phyloP scores from a whole-genome alignment of 2,329 filamentous ascomycete genomes.

The Helminthosporium solani region DNA sequence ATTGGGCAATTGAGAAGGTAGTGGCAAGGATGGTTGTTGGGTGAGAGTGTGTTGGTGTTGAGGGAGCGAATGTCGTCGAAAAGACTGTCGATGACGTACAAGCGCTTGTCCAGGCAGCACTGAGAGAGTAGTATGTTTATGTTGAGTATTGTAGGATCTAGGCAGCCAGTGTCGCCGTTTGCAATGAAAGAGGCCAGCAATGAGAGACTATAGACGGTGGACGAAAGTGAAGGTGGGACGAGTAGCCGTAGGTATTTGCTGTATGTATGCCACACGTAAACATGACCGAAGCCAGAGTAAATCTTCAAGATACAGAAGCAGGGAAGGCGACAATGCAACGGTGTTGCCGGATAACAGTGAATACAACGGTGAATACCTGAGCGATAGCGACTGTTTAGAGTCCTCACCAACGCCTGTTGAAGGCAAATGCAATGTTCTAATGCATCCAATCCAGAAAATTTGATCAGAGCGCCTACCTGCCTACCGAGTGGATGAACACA shows the following conservation, averaged over 20 bases:
- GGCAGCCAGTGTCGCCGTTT: too few species aligned
- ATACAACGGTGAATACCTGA: background rate
- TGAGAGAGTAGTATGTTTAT: too few species aligned
- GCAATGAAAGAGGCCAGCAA: too few species aligned
- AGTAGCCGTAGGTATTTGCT: too few species aligned
- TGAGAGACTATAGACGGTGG: too few species aligned
- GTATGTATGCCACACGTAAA: too few species aligned
- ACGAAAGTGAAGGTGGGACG: too few species aligned
- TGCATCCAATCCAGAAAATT: conserved; percentile 2
- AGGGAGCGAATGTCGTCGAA: background rate
- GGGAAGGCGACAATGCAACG: too few species aligned
- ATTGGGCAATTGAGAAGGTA: conserved; percentile 11
- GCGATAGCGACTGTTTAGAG: background rate
- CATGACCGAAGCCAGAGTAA: too few species aligned
- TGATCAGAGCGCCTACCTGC: conserved; percentile 16
- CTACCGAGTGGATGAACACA: conserved; percentile 36
- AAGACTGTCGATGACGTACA: background rate
- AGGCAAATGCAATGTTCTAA: conserved; percentile 28
- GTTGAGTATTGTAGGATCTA: too few species aligned
- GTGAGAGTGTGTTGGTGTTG: background rate
- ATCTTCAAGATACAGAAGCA: too few species aligned
- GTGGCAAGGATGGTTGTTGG: background rate
- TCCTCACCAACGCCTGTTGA: conserved; percentile 29
- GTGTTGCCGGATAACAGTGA: background rate
- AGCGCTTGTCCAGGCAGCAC: too few species aligned